A percentile compares a stretch with the other conserved stretches of the same genome.
phyloP scores from a whole-genome alignment of 257 asterid genomes.

The Nicotiana tabacum region DNA sequence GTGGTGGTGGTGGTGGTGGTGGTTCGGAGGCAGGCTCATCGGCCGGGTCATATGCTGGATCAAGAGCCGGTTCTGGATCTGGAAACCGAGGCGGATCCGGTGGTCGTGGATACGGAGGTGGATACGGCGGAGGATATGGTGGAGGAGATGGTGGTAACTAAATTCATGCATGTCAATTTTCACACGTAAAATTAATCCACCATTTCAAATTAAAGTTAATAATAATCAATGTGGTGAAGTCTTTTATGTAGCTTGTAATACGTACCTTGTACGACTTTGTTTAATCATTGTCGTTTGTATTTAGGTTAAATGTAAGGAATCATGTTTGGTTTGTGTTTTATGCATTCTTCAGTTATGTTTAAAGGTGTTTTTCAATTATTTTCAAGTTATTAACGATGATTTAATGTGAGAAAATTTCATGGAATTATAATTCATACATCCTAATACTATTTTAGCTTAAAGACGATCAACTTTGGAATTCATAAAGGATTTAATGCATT shows the following conservation, averaged over 20 bases:
- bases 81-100: constrained; percentile 16
- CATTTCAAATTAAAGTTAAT: background rate
- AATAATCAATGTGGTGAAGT: background rate
- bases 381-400: no score
- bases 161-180: constrained; percentile 2
- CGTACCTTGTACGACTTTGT: background rate
- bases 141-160: constrained; percentile 47
- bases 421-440: no score
- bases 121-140: constrained; percentile 35
- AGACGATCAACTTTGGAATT: no score
- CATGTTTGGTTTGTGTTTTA: background rate
- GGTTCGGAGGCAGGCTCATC: constrained; percentile 65
- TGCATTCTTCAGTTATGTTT: background rate
- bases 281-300: background rate
- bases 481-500: no score
- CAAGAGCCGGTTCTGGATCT: constrained; percentile 58
- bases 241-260: background rate
- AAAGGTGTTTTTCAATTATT: no score
- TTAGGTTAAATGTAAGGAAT: background rate
- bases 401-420: no score
- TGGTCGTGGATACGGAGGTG: constrained; percentile 25
- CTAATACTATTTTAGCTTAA: no score
- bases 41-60: constrained; percentile 61
- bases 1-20: constrained; percentile 37
- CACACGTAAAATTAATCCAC: background rate